Evolutionary conservation across 176 grass and related monocot genomes (phyloP).

Genomic region (Rhipidocladum racemiflorum): DNA sequence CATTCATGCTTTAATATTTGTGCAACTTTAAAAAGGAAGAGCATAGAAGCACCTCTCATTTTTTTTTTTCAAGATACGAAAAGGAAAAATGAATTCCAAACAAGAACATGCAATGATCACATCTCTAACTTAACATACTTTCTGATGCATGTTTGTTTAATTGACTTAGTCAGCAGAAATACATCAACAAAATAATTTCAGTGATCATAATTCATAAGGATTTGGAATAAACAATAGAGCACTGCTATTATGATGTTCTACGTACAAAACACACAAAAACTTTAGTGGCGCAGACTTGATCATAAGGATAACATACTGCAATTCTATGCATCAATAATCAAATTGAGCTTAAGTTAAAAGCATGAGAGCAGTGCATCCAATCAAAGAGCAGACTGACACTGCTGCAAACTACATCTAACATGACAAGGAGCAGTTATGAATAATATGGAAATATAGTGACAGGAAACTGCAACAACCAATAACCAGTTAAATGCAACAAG

Average conservation of each 20-base stretch:
- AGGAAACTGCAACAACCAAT: background rate
- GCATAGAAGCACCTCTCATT: too few species aligned
- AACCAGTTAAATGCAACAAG: background rate
- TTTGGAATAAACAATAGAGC: background rate
- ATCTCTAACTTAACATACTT: background rate
- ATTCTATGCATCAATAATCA: conserved; percentile 8
- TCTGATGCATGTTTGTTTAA: background rate
- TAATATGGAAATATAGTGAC: background rate
- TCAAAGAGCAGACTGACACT: background rate
- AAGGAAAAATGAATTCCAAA: background rate
- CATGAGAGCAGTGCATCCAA: background rate
- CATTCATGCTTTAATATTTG: too few species aligned
- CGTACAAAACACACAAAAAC: background rate
- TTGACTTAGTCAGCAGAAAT: background rate
- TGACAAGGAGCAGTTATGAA: background rate
- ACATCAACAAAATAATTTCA: background rate
- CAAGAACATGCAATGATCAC: background rate
- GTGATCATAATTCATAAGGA: background rate
- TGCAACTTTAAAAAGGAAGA: too few species aligned
- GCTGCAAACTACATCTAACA: background rate
- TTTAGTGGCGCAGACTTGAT: background rate
- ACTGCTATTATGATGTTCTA: background rate
- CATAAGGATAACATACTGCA: background rate
- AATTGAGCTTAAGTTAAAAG: background rate
- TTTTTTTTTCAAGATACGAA: background rate